Percentiles rank a stretch among this genome's conserved stretches.
phyloP scores from a whole-genome alignment of 2,329 filamentous ascomycete species.

The Nemania sp. region DNA sequence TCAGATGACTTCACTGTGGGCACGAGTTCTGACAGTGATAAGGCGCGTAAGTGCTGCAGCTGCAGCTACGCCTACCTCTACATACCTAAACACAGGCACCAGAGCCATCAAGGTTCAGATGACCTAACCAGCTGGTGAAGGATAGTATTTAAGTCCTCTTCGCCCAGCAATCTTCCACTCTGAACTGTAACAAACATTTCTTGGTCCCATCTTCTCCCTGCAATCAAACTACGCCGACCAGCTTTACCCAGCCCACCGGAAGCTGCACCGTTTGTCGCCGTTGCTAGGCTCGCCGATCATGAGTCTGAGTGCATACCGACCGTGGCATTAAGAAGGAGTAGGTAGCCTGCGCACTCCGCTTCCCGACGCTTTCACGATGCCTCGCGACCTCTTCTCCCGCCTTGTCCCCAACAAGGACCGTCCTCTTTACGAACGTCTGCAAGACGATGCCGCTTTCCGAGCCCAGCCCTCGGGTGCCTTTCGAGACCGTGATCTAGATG shows the following conservation, averaged over 20 bases:
- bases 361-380: slow-evolving; percentile 41
- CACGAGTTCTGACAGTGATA: slow-evolving; percentile 28
- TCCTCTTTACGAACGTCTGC: slow-evolving; percentile 56
- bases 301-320: slow-evolving; percentile 8
- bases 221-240: too few relatives aligned
- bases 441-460: slow-evolving; percentile 48
- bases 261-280: background rate
- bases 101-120: slow-evolving; percentile 27
- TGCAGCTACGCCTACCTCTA: background rate
- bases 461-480: slow-evolving; percentile 47
- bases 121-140: slow-evolving; percentile 16
- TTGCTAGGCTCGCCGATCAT: slow-evolving; percentile 5
- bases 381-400: slow-evolving; percentile 53
- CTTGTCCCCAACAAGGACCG: slow-evolving; percentile 43
- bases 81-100: background rate
- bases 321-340: slow-evolving; percentile 6
- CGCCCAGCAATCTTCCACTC: too few relatives aligned
- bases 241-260: too few relatives aligned
- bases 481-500: too few relatives aligned
- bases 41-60: slow-evolving; percentile 13
- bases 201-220: too few relatives aligned
- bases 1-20: slow-evolving; percentile 33
- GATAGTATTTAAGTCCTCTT: too few relatives aligned
- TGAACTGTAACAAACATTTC: too few relatives aligned
- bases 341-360: too few relatives aligned